Percentiles rank a stretch among this genome's conserved stretches.
phyloP scores from a whole-genome alignment of 163 green algal genomes.

The Prototheca stagnorum region DNA sequence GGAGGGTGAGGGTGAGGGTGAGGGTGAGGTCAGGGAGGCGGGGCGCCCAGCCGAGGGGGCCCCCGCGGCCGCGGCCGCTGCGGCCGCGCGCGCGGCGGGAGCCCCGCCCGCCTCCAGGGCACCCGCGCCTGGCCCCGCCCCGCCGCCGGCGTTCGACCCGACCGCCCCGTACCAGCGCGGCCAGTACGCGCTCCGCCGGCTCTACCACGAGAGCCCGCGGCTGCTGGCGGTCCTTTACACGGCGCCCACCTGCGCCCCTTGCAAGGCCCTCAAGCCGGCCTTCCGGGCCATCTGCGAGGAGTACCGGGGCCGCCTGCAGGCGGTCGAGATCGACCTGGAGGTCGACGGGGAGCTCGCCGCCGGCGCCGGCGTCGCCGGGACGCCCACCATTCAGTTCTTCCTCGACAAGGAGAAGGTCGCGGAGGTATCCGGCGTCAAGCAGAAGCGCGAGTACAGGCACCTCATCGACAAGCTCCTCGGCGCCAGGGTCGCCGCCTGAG shows the following conservation, averaged over 20 bases:
- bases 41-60: slow-evolving; percentile 3
- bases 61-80: background rate
- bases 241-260: slow-evolving; percentile 82
- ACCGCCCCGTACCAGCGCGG: slow-evolving; percentile 38
- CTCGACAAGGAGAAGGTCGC: slow-evolving; percentile 65
- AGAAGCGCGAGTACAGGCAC: slow-evolving; percentile 83
- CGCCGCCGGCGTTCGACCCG: slow-evolving; percentile 34
- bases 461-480: slow-evolving; percentile 48
- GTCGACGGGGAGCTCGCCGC: slow-evolving; percentile 84
- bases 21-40: background rate
- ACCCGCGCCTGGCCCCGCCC: background rate
- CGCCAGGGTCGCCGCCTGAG: too few species aligned
- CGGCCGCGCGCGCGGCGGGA: background rate
- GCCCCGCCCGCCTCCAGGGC: too few species aligned
- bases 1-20: background rate
- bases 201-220: slow-evolving; percentile 92
- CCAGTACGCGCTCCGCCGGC: slow-evolving; percentile 83
- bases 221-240: slow-evolving; percentile 85
- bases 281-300: slow-evolving; percentile 78
- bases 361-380: slow-evolving; percentile 73
- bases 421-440: slow-evolving; percentile 78
- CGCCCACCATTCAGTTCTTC: slow-evolving; percentile 58
- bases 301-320: slow-evolving; percentile 67
- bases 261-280: slow-evolving; percentile 91
- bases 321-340: slow-evolving; percentile 92